A percentile compares a stretch with the other conserved stretches of the same genome.
Conservation (phyloP, 1,284 basidiomycete genomes). For the Pseudozyma thailandica region DNA sequence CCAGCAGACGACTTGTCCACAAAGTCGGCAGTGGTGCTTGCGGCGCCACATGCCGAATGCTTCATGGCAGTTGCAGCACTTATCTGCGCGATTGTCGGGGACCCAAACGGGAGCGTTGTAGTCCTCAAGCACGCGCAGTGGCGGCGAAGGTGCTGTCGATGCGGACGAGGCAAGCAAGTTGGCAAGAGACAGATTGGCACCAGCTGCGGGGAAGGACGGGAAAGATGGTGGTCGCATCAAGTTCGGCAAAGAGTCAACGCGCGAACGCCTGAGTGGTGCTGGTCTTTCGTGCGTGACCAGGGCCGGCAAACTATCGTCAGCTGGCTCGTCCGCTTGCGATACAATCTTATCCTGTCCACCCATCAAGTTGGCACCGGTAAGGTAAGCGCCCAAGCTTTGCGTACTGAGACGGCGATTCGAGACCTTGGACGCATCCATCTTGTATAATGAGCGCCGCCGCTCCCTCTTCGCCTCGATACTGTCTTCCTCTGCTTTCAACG, state of each 20-base stretch:
- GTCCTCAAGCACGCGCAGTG: conserved; percentile 75
- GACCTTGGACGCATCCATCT: conserved; percentile 29
- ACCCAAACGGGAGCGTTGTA: conserved; percentile 93
- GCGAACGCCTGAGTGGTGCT: conserved; percentile 18
- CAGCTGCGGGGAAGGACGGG: conserved; percentile 27
- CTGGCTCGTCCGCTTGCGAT: conserved; percentile 8
- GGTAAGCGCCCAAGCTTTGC: conserved; percentile 49
- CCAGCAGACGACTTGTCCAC: conserved; percentile 86
- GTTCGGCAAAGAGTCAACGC: conserved; percentile 42
- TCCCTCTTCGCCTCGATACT: conserved; percentile 59
- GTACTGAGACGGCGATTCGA: conserved; percentile 39
- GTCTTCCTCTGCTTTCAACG: conserved; percentile 58
- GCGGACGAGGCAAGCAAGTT: conserved; percentile 32
- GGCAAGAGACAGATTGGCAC: conserved; percentile 34
- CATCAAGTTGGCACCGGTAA: conserved; percentile 31
- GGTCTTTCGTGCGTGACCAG: conserved; percentile 19
- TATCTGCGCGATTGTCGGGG: conserved; percentile 81
- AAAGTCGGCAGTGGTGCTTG: conserved; percentile 88
- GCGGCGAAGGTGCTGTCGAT: conserved; percentile 13
- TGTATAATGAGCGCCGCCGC: conserved; percentile 32
- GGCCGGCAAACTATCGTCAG: conserved; percentile 9
- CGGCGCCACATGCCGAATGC: conserved; percentile 83
- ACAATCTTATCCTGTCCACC: conserved; percentile 24
- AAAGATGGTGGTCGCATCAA: conserved; percentile 45
- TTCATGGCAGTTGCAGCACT: conserved; percentile 83